Conservation (phyloP, 1,284 basidiomycete genomes). For the Limonomyces culmigenus region DNA sequence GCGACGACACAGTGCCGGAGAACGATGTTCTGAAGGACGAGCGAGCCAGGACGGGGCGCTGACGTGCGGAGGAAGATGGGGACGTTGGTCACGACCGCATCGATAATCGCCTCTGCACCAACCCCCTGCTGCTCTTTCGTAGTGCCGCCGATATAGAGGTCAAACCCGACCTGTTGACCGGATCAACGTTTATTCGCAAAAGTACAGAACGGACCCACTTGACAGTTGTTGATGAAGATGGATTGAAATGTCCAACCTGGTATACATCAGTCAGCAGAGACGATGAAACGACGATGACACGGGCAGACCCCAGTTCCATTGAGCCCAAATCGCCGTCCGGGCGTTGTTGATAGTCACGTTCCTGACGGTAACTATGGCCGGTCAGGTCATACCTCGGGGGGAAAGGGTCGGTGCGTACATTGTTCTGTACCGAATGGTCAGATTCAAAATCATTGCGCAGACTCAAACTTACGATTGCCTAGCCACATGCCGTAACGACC, state of each 20-base stretch:
- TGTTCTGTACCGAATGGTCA: too few species aligned
- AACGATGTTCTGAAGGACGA: slow-evolving; percentile 39
- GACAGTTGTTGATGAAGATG: slow-evolving; percentile 43
- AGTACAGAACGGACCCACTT: slow-evolving; percentile 9
- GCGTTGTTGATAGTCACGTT: slow-evolving; percentile 43
- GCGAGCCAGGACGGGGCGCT: slow-evolving; percentile 24
- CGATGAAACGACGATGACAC: too few species aligned
- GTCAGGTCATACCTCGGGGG: too few species aligned
- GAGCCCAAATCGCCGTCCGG: slow-evolving; percentile 17
- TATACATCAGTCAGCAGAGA: background rate
- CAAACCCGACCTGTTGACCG: slow-evolving; percentile 19
- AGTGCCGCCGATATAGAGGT: slow-evolving; percentile 25
- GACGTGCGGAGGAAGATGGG: slow-evolving; percentile 20
- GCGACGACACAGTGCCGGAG: slow-evolving; percentile 37
- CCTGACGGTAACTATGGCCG: slow-evolving; percentile 23
- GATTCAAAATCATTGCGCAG: background rate
- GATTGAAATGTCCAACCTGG: slow-evolving; percentile 38
- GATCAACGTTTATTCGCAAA: background rate
- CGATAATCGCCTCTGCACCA: slow-evolving; percentile 44
- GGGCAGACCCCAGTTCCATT: slow-evolving; percentile 37
- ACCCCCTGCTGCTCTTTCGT: slow-evolving; percentile 1
- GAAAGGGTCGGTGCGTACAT: too few species aligned
- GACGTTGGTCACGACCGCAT: slow-evolving; percentile 33
- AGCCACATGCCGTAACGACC: slow-evolving; percentile 37
- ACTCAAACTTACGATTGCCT: slow-evolving; percentile 47